Conservation (phyloP, 495 filamentous ascomycete species). For the Extremus antarcticus region DNA sequence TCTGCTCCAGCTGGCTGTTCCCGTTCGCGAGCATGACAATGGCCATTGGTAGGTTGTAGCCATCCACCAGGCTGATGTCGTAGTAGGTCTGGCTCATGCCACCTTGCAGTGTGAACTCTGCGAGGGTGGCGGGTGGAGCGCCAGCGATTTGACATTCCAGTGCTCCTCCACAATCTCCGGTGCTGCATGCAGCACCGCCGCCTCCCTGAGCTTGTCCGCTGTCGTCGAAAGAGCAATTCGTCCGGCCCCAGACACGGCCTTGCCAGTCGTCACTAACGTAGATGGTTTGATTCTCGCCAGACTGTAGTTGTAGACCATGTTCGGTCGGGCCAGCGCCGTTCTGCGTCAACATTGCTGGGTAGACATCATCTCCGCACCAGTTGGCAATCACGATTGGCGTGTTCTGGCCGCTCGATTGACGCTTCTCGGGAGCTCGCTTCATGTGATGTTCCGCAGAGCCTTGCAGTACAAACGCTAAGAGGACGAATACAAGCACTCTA, state of each 20-base stretch:
- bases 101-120: conserved; percentile 61
- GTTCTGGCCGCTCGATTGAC: conserved; percentile 10
- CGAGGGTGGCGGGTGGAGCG: conserved; percentile 55
- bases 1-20: conserved; percentile 41
- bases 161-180: conserved; percentile 62
- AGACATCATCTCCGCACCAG: conserved; percentile 54
- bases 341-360: conserved; percentile 60
- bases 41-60: conserved; percentile 67
- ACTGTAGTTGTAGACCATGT: conserved; percentile 52
- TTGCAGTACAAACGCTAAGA: background rate
- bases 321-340: conserved; percentile 48
- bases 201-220: conserved; percentile 43
- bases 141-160: conserved; percentile 55
- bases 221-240: conserved; percentile 64
- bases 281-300: conserved; percentile 40
- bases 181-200: conserved; percentile 49
- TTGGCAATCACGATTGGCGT: conserved; percentile 44
- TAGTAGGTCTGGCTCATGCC: conserved; percentile 57
- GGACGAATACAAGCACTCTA: background rate
- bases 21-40: conserved; percentile 49
- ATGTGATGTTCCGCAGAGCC: conserved; percentile 17
- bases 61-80: conserved; percentile 76
- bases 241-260: conserved; percentile 69
- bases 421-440: conserved; percentile 3
- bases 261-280: conserved; percentile 61